A percentile compares a stretch with the other conserved stretches of the same genome.
Evolutionary conservation across 768 basidiomycete genomes (phyloP).

Genomic region (Pholiota microspora): DNA sequence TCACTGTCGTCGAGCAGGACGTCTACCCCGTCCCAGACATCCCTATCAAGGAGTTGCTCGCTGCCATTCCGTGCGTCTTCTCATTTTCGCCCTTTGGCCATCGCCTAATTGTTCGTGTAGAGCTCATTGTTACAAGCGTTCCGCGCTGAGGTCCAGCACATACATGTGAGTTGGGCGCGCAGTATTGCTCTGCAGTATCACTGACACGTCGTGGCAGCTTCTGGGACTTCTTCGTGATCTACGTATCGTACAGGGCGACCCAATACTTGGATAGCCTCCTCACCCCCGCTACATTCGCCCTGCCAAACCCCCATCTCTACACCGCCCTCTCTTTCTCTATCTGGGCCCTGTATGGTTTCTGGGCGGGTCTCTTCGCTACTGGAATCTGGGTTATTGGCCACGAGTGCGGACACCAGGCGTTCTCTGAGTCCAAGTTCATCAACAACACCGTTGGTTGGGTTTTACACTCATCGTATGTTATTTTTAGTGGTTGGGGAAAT

Average conservation of each 20-base stretch:
- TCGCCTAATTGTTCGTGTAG: conserved; percentile 36
- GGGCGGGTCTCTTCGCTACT: conserved; percentile 81
- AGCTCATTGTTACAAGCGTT: conserved; percentile 88
- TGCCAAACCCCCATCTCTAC: conserved; percentile 64
- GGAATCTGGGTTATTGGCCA: conserved; percentile 95
- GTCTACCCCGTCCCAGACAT: conserved; percentile 76
- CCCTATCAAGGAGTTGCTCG: conserved; percentile 82
- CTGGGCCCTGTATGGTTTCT: conserved; percentile 83
- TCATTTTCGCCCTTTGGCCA: conserved; percentile 5
- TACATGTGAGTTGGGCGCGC: conserved; percentile 60
- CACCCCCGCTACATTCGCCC: conserved; percentile 48
- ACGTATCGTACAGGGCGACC: conserved; percentile 63
- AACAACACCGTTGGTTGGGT: conserved; percentile 94
- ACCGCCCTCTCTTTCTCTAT: conserved; percentile 59
- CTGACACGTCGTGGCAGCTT: conserved; percentile 37
- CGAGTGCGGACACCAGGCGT: conserved; percentile 96
- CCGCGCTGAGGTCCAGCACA: conserved; percentile 70
- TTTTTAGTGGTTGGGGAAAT: conserved; percentile 2
- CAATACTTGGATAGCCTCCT: conserved; percentile 63
- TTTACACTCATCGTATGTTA: conserved; percentile 79
- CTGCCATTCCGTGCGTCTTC: conserved; percentile 72
- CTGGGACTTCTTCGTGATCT: conserved; percentile 76
- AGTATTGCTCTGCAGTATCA: background rate
- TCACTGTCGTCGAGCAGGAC: conserved; percentile 51
- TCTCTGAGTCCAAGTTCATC: conserved; percentile 86